Conservation (phyloP, 2,329 filamentous ascomycete genomes). For the Ilyonectria robusta region DNA sequence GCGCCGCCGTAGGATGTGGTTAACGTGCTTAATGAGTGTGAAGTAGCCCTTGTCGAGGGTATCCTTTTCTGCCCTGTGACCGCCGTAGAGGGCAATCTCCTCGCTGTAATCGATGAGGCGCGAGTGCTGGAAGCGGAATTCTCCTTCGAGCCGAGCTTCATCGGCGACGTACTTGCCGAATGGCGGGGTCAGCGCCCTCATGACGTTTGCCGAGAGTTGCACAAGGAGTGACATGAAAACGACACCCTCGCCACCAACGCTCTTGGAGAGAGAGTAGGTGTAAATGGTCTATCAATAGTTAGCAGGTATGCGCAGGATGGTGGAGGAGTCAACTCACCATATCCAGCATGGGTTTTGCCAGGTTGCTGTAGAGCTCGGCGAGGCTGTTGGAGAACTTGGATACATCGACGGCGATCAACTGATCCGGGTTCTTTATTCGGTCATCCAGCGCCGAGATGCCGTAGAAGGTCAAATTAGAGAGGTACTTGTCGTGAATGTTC, state of each 20-base stretch:
- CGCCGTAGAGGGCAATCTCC: slow-evolving; percentile 92
- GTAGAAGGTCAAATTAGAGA: slow-evolving; percentile 98
- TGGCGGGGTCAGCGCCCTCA: slow-evolving; percentile 94
- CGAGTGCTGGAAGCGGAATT: slow-evolving; percentile 96
- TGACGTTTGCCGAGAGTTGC: slow-evolving; percentile 91
- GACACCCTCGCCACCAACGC: slow-evolving; percentile 95
- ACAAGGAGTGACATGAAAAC: slow-evolving; percentile 96
- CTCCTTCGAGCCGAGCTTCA: slow-evolving; percentile 92
- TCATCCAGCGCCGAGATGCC: slow-evolving; percentile 95
- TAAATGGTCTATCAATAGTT: slow-evolving; percentile 78
- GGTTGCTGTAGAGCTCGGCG: slow-evolving; percentile 94
- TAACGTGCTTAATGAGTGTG: slow-evolving; percentile 98
- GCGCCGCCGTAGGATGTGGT: slow-evolving; percentile 89
- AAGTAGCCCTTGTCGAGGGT: slow-evolving; percentile 98
- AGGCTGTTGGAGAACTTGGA: slow-evolving; percentile 96
- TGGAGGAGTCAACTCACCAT: slow-evolving; percentile 70
- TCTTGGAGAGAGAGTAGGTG: slow-evolving; percentile 92
- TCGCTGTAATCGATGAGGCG: slow-evolving; percentile 96
- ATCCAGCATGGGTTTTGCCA: slow-evolving; percentile 94
- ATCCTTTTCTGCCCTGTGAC: slow-evolving; percentile 95
- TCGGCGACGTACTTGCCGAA: slow-evolving; percentile 99
- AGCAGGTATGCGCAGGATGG: slow-evolving; percentile 32
- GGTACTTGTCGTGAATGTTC: slow-evolving; percentile 93
- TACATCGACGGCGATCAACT: slow-evolving; percentile 96
- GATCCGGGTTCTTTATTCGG: slow-evolving; percentile 97